These are phyloP conservation scores for Microcos paniculata DNA, from an alignment of 345 rosid species.

Conservation along the genomic window DNA sequence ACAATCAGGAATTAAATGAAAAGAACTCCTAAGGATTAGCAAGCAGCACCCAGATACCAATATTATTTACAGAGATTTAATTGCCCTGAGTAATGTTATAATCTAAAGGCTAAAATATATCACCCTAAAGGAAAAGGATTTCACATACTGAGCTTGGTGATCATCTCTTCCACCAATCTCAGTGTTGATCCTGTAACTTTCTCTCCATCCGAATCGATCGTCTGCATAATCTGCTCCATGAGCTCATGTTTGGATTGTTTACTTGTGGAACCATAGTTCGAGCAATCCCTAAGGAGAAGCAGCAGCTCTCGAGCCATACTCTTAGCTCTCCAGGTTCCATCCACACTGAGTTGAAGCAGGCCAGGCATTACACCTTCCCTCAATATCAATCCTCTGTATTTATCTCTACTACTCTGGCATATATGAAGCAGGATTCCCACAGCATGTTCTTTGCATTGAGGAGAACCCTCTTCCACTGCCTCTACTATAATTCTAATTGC, in stretches of 20 bases:
- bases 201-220: slow-evolving; percentile 68
- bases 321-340: slow-evolving; percentile 67
- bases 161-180: slow-evolving; percentile 70
- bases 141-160: slow-evolving; percentile 63
- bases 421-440: slow-evolving; percentile 59
- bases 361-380: slow-evolving; percentile 84
- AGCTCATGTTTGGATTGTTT: slow-evolving; percentile 47
- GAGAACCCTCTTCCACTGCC: slow-evolving; percentile 73
- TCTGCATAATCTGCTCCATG: slow-evolving; percentile 61
- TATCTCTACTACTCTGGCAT: slow-evolving; percentile 65
- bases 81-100: neutral
- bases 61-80: slow-evolving; percentile 9
- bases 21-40: neutral
- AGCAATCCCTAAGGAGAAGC: slow-evolving; percentile 60
- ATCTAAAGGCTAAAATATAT: neutral
- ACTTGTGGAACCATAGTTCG: slow-evolving; percentile 28
- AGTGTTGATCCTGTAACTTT: slow-evolving; percentile 40
- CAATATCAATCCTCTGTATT: slow-evolving; percentile 60
- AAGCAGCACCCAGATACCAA: neutral
- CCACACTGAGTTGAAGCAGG: slow-evolving; percentile 72
- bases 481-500: slow-evolving; percentile 65
- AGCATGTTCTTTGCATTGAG: slow-evolving; percentile 65
- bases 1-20: neutral
- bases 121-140: neutral
- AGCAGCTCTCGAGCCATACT: slow-evolving; percentile 60